Conservation (phyloP, 169 alveolate species). For the Plasmodium billcollinsi region DNA sequence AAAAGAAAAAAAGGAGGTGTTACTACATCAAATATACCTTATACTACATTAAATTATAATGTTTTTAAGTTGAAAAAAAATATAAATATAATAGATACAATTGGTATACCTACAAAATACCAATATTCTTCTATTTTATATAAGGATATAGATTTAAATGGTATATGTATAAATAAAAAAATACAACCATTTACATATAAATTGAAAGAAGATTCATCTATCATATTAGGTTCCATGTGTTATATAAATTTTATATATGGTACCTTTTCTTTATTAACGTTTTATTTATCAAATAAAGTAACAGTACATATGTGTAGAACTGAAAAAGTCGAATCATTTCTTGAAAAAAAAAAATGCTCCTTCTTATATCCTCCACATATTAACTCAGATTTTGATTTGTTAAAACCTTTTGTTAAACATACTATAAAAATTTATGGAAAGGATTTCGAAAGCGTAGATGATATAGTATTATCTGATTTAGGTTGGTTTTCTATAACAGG, state of each 20-base stretch:
- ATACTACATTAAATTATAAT: conserved; percentile 89
- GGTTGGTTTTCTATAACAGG: conserved; percentile 89
- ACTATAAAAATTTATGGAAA: conserved; percentile 26
- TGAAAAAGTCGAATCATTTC: conserved; percentile 71
- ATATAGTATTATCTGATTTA: conserved; percentile 86
- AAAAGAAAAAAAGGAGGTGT: conserved; percentile 89
- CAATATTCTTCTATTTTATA: conserved; percentile 81
- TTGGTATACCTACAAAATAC: conserved; percentile 88
- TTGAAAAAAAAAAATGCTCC: conserved; percentile 80
- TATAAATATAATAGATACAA: conserved; percentile 88
- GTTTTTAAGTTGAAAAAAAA: conserved; percentile 89
- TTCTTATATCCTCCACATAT: conserved; percentile 81
- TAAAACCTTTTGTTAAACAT: conserved; percentile 78
- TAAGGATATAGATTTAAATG: conserved; percentile 80
- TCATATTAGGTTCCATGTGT: conserved; percentile 84
- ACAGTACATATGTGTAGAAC: conserved; percentile 83
- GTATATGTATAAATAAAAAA: conserved; percentile 79
- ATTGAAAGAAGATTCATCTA: conserved; percentile 82
- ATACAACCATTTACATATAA: conserved; percentile 82
- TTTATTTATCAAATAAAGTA: conserved; percentile 80
- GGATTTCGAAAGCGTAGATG: conserved; percentile 82
- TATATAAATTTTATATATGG: conserved; percentile 81
- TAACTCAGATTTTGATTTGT: conserved; percentile 45
- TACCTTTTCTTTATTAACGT: conserved; percentile 68
- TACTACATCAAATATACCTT: conserved; percentile 90